A percentile compares a stretch with the other conserved stretches of the same genome.
Evolutionary conservation across 176 grass and related monocot species (phyloP).

Genomic region (Leersia perrieri): DNA sequence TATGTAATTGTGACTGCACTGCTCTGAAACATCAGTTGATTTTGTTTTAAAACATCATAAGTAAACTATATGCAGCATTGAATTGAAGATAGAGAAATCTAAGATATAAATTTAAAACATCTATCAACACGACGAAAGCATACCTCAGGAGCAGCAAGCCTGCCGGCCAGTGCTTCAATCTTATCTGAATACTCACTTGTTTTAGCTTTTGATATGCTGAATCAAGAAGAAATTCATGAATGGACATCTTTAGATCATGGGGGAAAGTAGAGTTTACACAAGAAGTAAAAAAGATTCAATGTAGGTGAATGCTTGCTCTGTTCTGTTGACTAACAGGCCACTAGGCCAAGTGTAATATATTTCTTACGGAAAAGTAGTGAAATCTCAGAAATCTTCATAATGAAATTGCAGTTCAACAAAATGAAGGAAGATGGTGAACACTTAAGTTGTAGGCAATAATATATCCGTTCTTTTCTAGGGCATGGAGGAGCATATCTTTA

Average conservation of each 20-base stretch:
- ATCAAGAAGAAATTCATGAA: constrained; percentile 7
- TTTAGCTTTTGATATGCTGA: constrained; percentile 83
- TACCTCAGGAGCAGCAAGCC: constrained; percentile 50
- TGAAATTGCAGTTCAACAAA: background rate
- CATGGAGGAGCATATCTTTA: background rate
- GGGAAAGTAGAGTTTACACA: background rate
- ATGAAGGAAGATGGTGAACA: background rate
- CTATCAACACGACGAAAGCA: background rate
- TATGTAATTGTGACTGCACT: background rate
- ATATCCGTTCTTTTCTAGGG: background rate
- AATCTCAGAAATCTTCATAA: background rate
- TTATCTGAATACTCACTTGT: constrained; percentile 85
- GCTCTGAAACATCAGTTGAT: background rate
- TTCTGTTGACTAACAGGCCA: background rate
- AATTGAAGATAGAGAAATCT: background rate
- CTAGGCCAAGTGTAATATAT: background rate
- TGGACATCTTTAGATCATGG: background rate
- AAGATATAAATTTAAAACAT: constrained; percentile 1
- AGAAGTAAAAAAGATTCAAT: background rate
- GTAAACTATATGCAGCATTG: background rate
- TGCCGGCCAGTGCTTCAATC: constrained; percentile 82
- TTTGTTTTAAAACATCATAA: background rate
- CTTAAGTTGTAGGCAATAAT: background rate
- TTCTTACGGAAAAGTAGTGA: constrained; percentile 18
- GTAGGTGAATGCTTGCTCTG: background rate